phyloP scores from a whole-genome alignment of 257 asterid species.

The Solanum neorickii region DNA sequence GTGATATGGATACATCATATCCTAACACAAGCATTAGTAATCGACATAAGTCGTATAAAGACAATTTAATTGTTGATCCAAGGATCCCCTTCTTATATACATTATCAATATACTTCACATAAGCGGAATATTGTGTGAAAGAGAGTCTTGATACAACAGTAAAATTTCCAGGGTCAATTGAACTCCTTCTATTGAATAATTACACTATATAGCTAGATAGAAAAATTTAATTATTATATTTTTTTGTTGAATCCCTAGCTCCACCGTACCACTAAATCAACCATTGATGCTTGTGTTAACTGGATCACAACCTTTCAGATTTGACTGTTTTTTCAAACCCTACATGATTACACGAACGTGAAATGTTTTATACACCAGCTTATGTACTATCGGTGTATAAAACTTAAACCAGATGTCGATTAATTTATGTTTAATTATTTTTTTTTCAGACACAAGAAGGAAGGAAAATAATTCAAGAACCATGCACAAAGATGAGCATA shows the following conservation, averaged over 20 bases:
- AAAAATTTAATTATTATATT: neutral
- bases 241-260: too few relatives aligned
- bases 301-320: neutral
- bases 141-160: neutral
- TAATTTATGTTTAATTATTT: neutral
- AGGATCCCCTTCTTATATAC: neutral
- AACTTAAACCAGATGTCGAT: too few relatives aligned
- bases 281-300: neutral
- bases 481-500: slow-evolving; percentile 29
- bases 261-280: neutral
- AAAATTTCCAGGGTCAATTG: neutral
- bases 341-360: neutral
- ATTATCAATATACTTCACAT: neutral
- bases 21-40: neutral
- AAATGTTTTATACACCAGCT: neutral
- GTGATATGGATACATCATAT: neutral
- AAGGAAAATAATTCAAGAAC: slow-evolving; percentile 14
- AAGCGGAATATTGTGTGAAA: neutral
- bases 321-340: neutral
- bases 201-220: neutral
- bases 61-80: neutral
- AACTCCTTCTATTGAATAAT: neutral
- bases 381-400: neutral
- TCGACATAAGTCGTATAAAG: neutral
- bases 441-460: slow-evolving; percentile 34